Evolutionary conservation across 768 basidiomycete genomes (phyloP), one percentile per base, ranked within the genome.

Genomic region (Lentinula sp.): DNA sequence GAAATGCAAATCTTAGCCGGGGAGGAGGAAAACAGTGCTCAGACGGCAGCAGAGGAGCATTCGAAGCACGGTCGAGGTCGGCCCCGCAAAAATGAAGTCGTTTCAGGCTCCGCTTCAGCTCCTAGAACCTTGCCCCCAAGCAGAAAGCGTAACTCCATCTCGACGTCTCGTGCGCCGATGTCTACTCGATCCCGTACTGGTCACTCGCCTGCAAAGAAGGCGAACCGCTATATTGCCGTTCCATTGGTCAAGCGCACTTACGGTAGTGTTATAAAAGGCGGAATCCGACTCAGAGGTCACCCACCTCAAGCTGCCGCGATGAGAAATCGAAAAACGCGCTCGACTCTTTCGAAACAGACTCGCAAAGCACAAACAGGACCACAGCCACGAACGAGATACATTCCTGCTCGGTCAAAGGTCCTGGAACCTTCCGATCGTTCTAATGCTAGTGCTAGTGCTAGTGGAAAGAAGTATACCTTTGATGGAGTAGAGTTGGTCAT

Each of bases 111-210:
- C 10, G 52, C 52, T 39, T 34, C 52, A 11, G 55, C 43, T 42
- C 5, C 39, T 23, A 39, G 40, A 28, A 56, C 55, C 2, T n/a
- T 18, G 4, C 5, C 40, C 23, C 32, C 55, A 56, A 21, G 35
- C 7, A 56, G 15, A 23, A n/a, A 21, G 43, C 10, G 3, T 28
- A 28, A 28, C 28, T 28, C 39, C 2, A 37, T 16, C 4, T 23
- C 21, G 23, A 9, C 55, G 18, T 31, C 31, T 31, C 40, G 5
- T 13, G 35, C 23, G 13, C 55, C 39, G 5, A 37, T 40, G n/a
- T 56, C 55, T 43, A 56, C 55, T 56, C 55, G 55, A n/a, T 56
- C 55, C 10, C 39, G 55, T 56, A 56, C 55, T 23, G 39, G 35
- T 16, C 18, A 40, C 15, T 56, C 55, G 4, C 55, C 55, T 9